Percentiles rank a stretch among this genome's conserved stretches.
These are phyloP conservation scores for Cordyceps javanica DNA, from an alignment of 2,329 filamentous ascomycete species.

Conservation along the genomic window DNA sequence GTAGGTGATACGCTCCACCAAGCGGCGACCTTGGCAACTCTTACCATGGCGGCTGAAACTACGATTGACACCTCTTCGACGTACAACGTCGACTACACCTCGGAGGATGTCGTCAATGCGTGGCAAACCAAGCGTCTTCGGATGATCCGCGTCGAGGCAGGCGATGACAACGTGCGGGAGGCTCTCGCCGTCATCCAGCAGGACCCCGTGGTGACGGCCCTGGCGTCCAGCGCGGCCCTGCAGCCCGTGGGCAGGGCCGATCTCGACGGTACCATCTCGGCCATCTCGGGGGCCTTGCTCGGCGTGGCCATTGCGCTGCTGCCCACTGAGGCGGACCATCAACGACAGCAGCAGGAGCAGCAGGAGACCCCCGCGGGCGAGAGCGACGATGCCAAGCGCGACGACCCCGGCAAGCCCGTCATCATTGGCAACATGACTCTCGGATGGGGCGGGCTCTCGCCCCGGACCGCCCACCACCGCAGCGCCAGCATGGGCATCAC, in stretches of 20 bases:
- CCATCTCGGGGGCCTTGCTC: conserved; percentile 14
- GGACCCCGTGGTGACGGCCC: conserved; percentile 14
- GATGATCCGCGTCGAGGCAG: background rate
- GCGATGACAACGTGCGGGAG: background rate
- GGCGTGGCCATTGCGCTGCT: conserved; percentile 18
- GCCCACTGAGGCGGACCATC: too few relatives aligned
- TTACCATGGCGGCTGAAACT: background rate
- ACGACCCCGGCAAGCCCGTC: conserved; percentile 11
- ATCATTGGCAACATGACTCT: conserved; percentile 19
- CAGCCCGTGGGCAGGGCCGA: conserved; percentile 13
- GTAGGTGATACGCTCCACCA: too few relatives aligned
- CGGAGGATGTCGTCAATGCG: background rate
- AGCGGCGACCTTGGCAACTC: background rate
- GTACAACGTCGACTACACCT: background rate
- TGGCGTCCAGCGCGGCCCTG: conserved; percentile 11
- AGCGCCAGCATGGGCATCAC: conserved; percentile 28
- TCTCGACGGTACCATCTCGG: conserved; percentile 9
- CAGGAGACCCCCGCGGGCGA: background rate
- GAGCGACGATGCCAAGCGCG: background rate
- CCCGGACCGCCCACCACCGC: conserved; percentile 16
- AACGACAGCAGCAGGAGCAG: too few relatives aligned
- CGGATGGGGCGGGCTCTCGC: conserved; percentile 15
- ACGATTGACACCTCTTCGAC: background rate
- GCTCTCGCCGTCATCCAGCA: background rate
- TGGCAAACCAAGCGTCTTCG: conserved; percentile 1